phyloP scores from a whole-genome alignment of 129 eudicot species.

The Chrysanthemum makinoi region DNA sequence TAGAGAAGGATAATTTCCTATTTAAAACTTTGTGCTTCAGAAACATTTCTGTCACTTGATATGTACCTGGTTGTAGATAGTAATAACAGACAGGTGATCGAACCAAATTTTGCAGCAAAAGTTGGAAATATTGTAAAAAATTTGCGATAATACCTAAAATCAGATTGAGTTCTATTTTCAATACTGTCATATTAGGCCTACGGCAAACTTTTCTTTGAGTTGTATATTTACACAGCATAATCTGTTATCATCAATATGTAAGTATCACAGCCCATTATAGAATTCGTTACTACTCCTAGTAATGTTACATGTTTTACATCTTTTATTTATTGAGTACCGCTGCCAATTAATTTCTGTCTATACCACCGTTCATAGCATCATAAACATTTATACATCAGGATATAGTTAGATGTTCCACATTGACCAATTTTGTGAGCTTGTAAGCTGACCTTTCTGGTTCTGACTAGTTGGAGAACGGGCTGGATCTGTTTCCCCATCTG shows the following conservation, averaged over 20 bases:
- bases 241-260: no score
- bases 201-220: background rate
- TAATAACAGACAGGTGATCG: background rate
- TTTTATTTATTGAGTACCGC: background rate
- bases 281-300: no score
- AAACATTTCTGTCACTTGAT: background rate
- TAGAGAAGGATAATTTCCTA: no score
- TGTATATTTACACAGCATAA: background rate
- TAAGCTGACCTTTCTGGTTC: slow-evolving; percentile 22
- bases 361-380: no score
- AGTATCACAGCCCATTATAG: no score
- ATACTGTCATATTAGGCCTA: background rate
- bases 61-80: background rate
- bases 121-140: background rate
- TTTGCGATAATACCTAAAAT: background rate
- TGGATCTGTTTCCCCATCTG: slow-evolving; percentile 22
- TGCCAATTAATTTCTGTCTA: no score
- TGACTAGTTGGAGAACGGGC: slow-evolving; percentile 14
- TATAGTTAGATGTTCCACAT: background rate
- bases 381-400: no score
- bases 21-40: background rate
- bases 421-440: background rate
- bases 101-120: background rate
- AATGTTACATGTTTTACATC: no score
- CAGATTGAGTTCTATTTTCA: background rate